Evolutionary conservation across 805 yeast species (phyloP).

Genomic region (Debaryomyces tyrocola): DNA sequence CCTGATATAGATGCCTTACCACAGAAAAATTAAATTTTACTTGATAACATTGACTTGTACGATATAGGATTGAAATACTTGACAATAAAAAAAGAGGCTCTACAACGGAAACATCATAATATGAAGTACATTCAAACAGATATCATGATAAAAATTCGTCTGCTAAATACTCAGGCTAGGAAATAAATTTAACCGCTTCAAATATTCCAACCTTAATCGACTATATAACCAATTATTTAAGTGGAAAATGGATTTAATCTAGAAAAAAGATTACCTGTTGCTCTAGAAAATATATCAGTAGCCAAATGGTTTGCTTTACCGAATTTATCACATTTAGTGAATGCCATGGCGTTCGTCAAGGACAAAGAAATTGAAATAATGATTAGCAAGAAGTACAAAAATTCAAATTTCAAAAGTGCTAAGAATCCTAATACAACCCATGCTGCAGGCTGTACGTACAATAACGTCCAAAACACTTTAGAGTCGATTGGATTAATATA

Average conservation of each 20-base stretch:
- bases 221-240: neutral
- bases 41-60: too few relatives aligned
- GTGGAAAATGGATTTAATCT: slow-evolving; percentile 46
- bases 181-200: too few relatives aligned
- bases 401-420: slow-evolving; percentile 76
- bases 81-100: too few relatives aligned
- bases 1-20: too few relatives aligned
- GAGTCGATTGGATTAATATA: slow-evolving; percentile 89
- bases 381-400: slow-evolving; percentile 63
- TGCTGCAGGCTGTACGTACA: slow-evolving; percentile 70
- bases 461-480: slow-evolving; percentile 78
- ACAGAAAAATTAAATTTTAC: too few relatives aligned
- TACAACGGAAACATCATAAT: too few relatives aligned
- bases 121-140: too few relatives aligned
- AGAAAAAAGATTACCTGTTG: slow-evolving; percentile 46
- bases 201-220: too few relatives aligned
- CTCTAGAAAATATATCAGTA: slow-evolving; percentile 52
- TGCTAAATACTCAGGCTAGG: too few relatives aligned
- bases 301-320: slow-evolving; percentile 78
- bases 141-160: too few relatives aligned
- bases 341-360: slow-evolving; percentile 82
- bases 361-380: slow-evolving; percentile 70
- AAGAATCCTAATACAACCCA: slow-evolving; percentile 77
- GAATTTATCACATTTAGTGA: slow-evolving; percentile 89
- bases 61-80: too few relatives aligned